A percentile compares a stretch with the other conserved stretches of the same genome.
Conservation (phyloP, 352 stramenopile species). For the Sclerospora graminicola region DNA sequence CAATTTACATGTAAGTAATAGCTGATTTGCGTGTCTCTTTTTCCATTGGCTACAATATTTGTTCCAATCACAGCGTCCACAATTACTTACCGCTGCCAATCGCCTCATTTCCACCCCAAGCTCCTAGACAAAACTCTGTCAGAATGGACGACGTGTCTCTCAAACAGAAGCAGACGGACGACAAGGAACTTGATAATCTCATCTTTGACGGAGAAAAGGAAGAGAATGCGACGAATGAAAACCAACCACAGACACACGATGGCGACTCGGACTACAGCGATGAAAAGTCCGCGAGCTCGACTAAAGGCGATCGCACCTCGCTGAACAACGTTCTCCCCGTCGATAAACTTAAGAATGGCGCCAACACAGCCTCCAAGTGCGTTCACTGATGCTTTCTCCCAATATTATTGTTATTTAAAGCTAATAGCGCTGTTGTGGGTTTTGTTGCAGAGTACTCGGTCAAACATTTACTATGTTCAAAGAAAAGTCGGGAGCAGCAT, state of each 20-base stretch:
- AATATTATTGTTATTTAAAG: not conserved
- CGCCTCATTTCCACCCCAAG: not conserved
- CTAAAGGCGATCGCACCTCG: constrained; percentile 53
- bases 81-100: constrained; percentile 8
- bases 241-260: constrained; percentile 18
- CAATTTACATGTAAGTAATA: no score
- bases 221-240: constrained; percentile 13
- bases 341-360: constrained; percentile 86
- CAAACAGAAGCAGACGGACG: constrained; percentile 49
- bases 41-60: no score
- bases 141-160: constrained; percentile 43
- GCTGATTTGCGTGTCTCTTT: no score
- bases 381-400: no score
- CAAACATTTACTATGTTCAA: constrained; percentile 57
- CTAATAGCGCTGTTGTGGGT: not conserved
- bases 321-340: constrained; percentile 73
- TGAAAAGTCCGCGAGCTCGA: constrained; percentile 22
- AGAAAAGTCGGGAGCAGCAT: constrained; percentile 60
- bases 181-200: constrained; percentile 76
- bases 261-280: constrained; percentile 31
- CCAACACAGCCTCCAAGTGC: constrained; percentile 64
- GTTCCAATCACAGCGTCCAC: constrained; percentile 8
- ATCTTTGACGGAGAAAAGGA: constrained; percentile 77
- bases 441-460: constrained; percentile 43
- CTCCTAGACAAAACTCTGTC: not conserved